Evolutionary conservation across 345 rosid species (phyloP), one percentile per base, ranked within the genome.

Genomic region (Hibiscus trionum): DNA sequence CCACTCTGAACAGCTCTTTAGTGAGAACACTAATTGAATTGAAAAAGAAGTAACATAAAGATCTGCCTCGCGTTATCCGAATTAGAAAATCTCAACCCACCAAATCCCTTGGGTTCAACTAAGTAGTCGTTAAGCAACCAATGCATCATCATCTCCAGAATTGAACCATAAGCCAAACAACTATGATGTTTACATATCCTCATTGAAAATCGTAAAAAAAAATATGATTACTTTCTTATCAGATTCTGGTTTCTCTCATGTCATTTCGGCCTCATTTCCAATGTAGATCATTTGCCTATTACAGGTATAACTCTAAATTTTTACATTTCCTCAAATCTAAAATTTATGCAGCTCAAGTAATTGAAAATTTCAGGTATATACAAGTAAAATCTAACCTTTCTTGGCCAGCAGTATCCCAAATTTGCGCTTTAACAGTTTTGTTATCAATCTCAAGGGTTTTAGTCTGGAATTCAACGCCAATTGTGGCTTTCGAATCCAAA

Each of bases 341-440:
- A 17, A 66, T 7, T 15, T 15, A 26, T 7, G 55, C 21, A 19
- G 15, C 57, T 35, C 37, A 69, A 55, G 17, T 8, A 56, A 70
- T 33, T 55, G 62, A 9, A 57, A 70, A 33, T 57, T 46, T 44
- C 35, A 14, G 70, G 19, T 14, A 46, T 24, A 24, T 24, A 24
- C 31, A 58, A 58, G 35, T 14, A 21, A 49, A 33, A 24, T 1
- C 33, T 53, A 4, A 86, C 93, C 93, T 83, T 79, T 88, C 93
- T 67, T 88, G 88, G 69, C 93, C 93, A 35, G 90, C 93, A 50
- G 93, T 88, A 74, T 88, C 93, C 93, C 93, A 86, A 80, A 88
- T 88, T 77, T 88, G 93, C 5, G 90, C 90, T 76, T 88, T 88
- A 44, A 86, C 87, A n/a, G 87, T 86, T 81, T 85, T 86, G 60